A percentile compares a stretch with the other conserved stretches of the same genome.
phyloP scores from a whole-genome alignment of 345 rosid species.

The Pugionium cornutum region DNA sequence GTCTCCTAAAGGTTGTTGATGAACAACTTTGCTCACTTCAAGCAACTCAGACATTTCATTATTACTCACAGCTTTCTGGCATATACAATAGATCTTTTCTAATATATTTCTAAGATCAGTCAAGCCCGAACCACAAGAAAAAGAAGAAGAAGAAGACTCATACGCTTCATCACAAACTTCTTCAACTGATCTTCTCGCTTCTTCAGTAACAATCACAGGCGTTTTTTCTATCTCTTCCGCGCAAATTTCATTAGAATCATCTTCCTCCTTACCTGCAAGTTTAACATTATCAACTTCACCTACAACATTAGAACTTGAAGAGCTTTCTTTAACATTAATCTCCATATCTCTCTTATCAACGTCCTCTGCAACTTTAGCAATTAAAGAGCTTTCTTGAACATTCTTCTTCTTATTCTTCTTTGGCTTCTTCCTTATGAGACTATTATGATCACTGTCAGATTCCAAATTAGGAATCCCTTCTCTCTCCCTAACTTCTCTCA shows the following conservation, averaged over 20 bases:
- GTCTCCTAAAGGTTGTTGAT: constrained; percentile 33
- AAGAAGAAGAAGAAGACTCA: constrained; percentile 27
- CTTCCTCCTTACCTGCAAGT: neutral
- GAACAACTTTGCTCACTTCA: constrained; percentile 34
- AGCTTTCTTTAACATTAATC: neutral
- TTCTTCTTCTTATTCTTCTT: constrained; percentile 25
- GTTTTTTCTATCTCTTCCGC: neutral
- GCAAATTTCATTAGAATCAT: neutral
- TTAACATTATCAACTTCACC: constrained; percentile 18
- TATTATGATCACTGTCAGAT: constrained; percentile 16
- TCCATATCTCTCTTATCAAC: neutral
- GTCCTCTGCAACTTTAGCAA: neutral
- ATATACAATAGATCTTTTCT: constrained; percentile 17
- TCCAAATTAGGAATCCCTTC: constrained; percentile 47
- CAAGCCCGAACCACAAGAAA: constrained; percentile 1
- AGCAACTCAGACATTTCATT: constrained; percentile 29
- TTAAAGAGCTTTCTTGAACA: neutral
- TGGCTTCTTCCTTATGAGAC: constrained; percentile 21
- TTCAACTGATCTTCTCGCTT: constrained; percentile 6
- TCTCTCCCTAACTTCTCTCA: constrained; percentile 35
- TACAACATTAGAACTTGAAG: neutral
- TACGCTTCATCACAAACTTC: constrained; percentile 24
- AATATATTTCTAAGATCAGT: constrained; percentile 32
- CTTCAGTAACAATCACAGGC: constrained; percentile 11
- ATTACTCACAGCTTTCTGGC: constrained; percentile 12